phyloP scores from a whole-genome alignment of 2,329 filamentous ascomycete genomes.

The Exophiala mesophila region DNA sequence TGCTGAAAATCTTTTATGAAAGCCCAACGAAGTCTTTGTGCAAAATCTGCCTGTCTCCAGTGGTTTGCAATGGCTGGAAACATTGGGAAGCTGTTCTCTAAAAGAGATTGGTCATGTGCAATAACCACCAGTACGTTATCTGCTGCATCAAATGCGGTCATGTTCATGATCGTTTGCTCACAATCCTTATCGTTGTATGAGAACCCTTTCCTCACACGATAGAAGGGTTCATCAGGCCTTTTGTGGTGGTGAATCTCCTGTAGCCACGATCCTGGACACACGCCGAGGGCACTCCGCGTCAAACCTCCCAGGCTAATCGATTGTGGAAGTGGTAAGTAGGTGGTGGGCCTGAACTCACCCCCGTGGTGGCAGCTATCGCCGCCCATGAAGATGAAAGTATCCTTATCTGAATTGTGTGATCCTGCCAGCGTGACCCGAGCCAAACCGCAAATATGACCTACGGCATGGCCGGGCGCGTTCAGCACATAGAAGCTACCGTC shows the following conservation, averaged over 20 bases:
- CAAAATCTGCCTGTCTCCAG: neutral
- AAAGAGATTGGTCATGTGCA: neutral
- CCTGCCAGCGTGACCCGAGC: conserved; percentile 16
- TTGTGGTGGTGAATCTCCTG: neutral
- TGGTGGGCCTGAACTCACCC: conserved; percentile 28
- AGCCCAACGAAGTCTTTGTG: neutral
- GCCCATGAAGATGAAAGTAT: conserved; percentile 20
- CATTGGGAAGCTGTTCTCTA: conserved; percentile 2
- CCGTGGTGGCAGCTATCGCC: conserved; percentile 12
- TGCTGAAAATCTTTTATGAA: conserved; percentile 6
- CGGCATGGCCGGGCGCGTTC: conserved; percentile 33
- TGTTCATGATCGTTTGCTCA: neutral
- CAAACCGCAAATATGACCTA: conserved; percentile 26
- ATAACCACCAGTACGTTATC: conserved; percentile 3
- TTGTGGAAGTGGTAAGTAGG: conserved; percentile 26
- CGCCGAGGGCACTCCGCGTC: no score
- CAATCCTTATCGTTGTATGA: neutral
- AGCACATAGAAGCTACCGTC: conserved; percentile 55
- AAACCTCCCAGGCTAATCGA: no score
- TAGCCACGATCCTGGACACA: neutral
- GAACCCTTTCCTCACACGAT: neutral
- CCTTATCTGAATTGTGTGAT: no score
- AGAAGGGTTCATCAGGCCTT: conserved; percentile 1
- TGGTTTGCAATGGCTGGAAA: conserved; percentile 2
- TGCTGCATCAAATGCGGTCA: neutral